Conservation (phyloP, 345 rosid species). For the Cardamine chenopodiifolia region DNA sequence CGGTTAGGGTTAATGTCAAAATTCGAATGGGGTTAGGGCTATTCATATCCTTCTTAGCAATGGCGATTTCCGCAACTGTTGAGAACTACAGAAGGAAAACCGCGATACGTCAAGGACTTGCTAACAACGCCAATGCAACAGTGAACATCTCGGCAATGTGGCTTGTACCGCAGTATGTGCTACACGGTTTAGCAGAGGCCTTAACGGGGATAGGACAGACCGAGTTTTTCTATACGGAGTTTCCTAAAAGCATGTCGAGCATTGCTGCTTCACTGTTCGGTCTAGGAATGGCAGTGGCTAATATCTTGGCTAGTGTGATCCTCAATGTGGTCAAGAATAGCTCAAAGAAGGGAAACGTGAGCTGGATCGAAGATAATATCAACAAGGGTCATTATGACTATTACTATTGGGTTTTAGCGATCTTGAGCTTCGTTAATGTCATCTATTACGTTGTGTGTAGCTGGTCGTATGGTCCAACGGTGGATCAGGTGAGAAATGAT, state of each 20-base stretch:
- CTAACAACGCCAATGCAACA: constrained; percentile 45
- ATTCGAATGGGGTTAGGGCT: constrained; percentile 77
- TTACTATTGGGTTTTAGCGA: constrained; percentile 76
- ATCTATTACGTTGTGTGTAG: constrained; percentile 69
- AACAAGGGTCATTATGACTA: constrained; percentile 76
- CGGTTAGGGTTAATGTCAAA: constrained; percentile 52
- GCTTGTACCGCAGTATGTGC: constrained; percentile 63
- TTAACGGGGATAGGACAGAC: constrained; percentile 71
- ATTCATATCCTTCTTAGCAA: constrained; percentile 55
- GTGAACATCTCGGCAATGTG: constrained; percentile 75
- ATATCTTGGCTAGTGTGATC: constrained; percentile 61
- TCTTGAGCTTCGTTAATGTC: constrained; percentile 59
- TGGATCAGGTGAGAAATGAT: constrained; percentile 44
- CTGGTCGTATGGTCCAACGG: constrained; percentile 73
- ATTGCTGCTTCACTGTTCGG: constrained; percentile 65
- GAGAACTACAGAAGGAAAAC: constrained; percentile 63
- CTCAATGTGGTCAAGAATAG: constrained; percentile 51
- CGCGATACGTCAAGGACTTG: constrained; percentile 59
- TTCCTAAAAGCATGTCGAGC: constrained; percentile 82
- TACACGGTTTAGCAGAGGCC: constrained; percentile 80
- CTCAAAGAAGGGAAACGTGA: constrained; percentile 47
- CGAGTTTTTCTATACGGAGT: constrained; percentile 74
- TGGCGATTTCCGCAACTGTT: constrained; percentile 63
- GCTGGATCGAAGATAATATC: constrained; percentile 75
- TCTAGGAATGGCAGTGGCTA: constrained; percentile 71